phyloP scores from a whole-genome alignment of 2,329 filamentous ascomycete genomes.

The Blumeria hordei region DNA sequence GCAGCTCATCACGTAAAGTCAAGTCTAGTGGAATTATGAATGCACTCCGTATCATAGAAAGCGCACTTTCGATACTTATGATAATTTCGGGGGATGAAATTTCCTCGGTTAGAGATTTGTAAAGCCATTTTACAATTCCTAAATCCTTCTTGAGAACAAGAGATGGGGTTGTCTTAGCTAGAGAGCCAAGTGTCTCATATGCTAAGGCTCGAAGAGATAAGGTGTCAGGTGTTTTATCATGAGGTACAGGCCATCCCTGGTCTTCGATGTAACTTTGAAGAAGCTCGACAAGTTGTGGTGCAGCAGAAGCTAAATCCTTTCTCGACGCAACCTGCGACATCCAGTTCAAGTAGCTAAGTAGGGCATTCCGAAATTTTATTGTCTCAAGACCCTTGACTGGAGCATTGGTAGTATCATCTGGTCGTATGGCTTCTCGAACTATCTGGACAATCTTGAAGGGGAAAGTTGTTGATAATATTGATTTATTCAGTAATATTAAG shows the following conservation, averaged over 20 bases:
- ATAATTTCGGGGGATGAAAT: constrained; percentile 47
- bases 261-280: constrained; percentile 50
- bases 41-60: constrained; percentile 51
- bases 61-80: constrained; percentile 69
- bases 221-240: constrained; percentile 32
- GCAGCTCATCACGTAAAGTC: constrained; percentile 10
- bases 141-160: constrained; percentile 26
- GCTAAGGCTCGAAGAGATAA: constrained; percentile 50
- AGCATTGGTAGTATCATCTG: constrained; percentile 16
- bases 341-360: constrained; percentile 76
- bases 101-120: constrained; percentile 62
- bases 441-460: constrained; percentile 41
- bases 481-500: constrained; percentile 52
- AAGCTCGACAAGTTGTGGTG: constrained; percentile 39
- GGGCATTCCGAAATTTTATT: constrained; percentile 53
- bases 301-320: constrained; percentile 37
- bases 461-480: constrained; percentile 45
- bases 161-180: constrained; percentile 40
- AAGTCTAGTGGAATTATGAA: constrained; percentile 20
- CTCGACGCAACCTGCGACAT: constrained; percentile 48
- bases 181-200: constrained; percentile 73
- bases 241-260: constrained; percentile 60
- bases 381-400: constrained; percentile 27
- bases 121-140: constrained; percentile 50
- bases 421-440: constrained; percentile 39